Evolutionary conservation across 2,329 filamentous ascomycete genomes (phyloP), one percentile per base, ranked within the genome.

Genomic region (Bipolaris oryzae): DNA sequence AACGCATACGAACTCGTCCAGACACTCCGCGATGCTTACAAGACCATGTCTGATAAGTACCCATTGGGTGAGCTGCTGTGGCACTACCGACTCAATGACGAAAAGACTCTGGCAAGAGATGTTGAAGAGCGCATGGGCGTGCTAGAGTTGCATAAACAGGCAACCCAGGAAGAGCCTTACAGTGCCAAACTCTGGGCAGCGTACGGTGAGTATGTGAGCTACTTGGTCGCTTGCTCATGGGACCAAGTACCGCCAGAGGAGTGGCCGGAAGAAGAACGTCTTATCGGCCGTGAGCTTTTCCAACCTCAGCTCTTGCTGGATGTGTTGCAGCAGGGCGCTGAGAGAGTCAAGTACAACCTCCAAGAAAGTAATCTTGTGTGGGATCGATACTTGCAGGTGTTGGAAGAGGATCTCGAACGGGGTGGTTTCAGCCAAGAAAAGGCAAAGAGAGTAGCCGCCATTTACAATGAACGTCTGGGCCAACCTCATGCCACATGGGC

Each of bases 161-260:
- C 90, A 55, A 84, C 89, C 20, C 78, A 79, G 55, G 87, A 90
- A 50, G 90, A 94, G 75, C 88, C 89, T 10, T 87, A 84, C 64
- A 93, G 90, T 67, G 80, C 89, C 57, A 86, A 85, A 61, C 79
- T 94, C 38, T 95, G 91, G 91, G 82, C 87, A 57, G 83, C 87
- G 25, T 94, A 93, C 71, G 91, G 88, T 75, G 87, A 92, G 67
- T 94, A 89, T 76, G 87, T 93, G 61, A 88, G 88, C 82, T 84
- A 85, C 18, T 85, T 92, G 10, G 88, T 90, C 74, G 81, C 82
- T 49, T 85, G 85, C 63, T 87, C 85, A 66, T 85, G 88, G 72
- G 82, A 82, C 55, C 76, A 77, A 51, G 81, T 84, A 9, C 70
- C 72, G 6, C 74, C 73, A 25, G 73, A 75, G 50, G 69, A 73